Conservation (phyloP, 805 yeast genomes). For the Zygoascus bituminiphila region DNA sequence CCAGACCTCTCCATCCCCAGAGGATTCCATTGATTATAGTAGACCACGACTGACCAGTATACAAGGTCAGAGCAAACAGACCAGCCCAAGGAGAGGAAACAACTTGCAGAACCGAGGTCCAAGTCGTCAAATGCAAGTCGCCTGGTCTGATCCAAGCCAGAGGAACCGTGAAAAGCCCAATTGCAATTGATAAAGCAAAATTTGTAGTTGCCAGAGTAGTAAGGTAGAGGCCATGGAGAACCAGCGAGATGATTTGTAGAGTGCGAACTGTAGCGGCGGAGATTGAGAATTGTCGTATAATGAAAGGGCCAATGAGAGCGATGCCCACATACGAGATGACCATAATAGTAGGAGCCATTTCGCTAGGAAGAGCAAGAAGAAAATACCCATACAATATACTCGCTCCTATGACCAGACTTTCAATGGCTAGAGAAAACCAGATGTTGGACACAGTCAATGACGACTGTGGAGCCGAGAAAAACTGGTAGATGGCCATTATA, state of each 20-base stretch:
- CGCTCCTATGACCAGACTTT: conserved; percentile 3
- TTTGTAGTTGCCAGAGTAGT: conserved; percentile 73
- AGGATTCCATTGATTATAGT: conserved; percentile 44
- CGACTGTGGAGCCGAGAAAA: conserved; percentile 12
- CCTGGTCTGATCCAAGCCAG: conserved; percentile 50
- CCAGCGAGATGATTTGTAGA: conserved; percentile 41
- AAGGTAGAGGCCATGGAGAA: conserved; percentile 58
- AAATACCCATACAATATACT: conserved; percentile 9
- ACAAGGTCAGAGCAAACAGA: conserved; percentile 24
- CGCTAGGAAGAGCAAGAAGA: conserved; percentile 3
- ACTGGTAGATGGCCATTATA: conserved; percentile 46
- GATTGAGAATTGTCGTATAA: not conserved
- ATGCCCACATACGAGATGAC: not conserved
- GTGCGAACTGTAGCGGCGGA: conserved; percentile 11
- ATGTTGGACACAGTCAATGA: conserved; percentile 1
- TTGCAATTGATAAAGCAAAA: conserved; percentile 66
- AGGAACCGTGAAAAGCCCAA: conserved; percentile 71
- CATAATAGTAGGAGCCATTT: not conserved
- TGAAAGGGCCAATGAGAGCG: not conserved
- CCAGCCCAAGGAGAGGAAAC: conserved; percentile 46
- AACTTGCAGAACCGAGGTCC: conserved; percentile 26
- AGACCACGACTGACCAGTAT: conserved; percentile 24
- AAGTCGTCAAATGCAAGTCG: conserved; percentile 12
- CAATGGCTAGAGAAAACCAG: not conserved
- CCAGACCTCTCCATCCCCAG: conserved; percentile 57